A percentile compares a stretch with the other conserved stretches of the same genome.
Conservation (phyloP, 192 early-diverging fungal genomes). For the Chytriomyces sp. region DNA sequence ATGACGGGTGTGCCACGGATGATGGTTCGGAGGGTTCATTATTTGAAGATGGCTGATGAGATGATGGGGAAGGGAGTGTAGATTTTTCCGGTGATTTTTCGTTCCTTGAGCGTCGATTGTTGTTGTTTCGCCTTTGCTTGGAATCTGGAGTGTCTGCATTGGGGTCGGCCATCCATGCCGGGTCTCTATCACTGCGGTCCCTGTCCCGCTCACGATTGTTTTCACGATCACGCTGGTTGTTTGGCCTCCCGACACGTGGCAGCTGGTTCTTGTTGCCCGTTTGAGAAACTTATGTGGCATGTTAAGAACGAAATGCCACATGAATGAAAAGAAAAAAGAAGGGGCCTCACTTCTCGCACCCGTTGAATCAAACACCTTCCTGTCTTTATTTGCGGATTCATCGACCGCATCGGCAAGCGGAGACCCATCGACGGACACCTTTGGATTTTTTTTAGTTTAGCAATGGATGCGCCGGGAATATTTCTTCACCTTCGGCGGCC, state of each 20-base stretch:
- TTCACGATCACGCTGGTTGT: neutral
- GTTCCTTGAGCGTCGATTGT: neutral
- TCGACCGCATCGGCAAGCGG: neutral
- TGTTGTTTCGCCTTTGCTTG: neutral
- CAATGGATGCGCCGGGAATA: too few species aligned
- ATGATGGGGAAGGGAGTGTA: neutral
- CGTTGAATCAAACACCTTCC: neutral
- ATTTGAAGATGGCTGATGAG: neutral
- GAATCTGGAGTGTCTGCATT: neutral
- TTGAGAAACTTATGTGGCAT: neutral
- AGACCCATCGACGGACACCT: neutral
- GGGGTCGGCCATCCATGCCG: conserved; percentile 6
- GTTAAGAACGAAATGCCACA: neutral
- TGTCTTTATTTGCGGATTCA: neutral
- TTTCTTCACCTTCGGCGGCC: conserved; percentile 17
- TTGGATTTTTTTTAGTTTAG: neutral
- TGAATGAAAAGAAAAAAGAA: neutral
- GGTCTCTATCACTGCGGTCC: conserved; percentile 1
- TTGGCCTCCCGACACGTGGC: neutral
- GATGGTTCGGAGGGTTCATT: neutral
- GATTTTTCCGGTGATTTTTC: neutral
- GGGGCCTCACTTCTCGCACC: neutral
- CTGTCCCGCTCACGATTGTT: conserved; percentile 11
- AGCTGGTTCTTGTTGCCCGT: neutral
- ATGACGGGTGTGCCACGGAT: neutral